Percentiles rank a stretch among this genome's conserved stretches.
Conservation (phyloP, 441 rosid species). For the Lepidium campestre region DNA sequence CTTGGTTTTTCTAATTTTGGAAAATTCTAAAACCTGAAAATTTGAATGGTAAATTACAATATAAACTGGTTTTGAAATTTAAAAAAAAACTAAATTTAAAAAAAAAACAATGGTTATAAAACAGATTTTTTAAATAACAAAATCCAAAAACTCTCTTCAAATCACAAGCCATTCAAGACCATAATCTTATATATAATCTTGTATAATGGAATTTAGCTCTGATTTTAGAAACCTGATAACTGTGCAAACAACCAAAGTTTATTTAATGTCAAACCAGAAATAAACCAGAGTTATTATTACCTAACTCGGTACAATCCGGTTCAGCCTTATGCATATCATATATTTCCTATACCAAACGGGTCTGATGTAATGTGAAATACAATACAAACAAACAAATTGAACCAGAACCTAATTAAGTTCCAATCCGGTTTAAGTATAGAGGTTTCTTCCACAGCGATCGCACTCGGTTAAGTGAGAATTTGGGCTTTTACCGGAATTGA, state of each 20-base stretch:
- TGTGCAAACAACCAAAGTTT: not conserved
- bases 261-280: slow-evolving; percentile 5
- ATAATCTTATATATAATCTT: too few relatives aligned
- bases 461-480: slow-evolving; percentile 41
- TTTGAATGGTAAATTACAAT: too few relatives aligned
- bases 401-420: not conserved
- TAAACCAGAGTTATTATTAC: not conserved
- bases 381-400: not conserved
- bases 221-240: not conserved
- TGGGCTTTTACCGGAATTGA: slow-evolving; percentile 37
- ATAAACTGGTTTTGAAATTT: too few relatives aligned
- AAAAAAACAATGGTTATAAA: too few relatives aligned
- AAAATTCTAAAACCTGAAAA: too few relatives aligned
- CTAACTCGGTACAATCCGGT: slow-evolving; percentile 11
- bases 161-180: too few relatives aligned
- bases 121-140: too few relatives aligned
- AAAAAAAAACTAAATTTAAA: too few relatives aligned
- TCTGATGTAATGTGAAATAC: not conserved
- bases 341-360: not conserved
- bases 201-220: too few relatives aligned
- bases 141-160: too few relatives aligned
- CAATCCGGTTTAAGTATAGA: slow-evolving; percentile 31
- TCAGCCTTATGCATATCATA: not conserved
- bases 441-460: slow-evolving; percentile 74
- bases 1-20: too few relatives aligned